Percentiles rank a stretch among this genome's conserved stretches.
Conservation (phyloP, 1,139 yeast species). For the Hansenula sp. region DNA sequence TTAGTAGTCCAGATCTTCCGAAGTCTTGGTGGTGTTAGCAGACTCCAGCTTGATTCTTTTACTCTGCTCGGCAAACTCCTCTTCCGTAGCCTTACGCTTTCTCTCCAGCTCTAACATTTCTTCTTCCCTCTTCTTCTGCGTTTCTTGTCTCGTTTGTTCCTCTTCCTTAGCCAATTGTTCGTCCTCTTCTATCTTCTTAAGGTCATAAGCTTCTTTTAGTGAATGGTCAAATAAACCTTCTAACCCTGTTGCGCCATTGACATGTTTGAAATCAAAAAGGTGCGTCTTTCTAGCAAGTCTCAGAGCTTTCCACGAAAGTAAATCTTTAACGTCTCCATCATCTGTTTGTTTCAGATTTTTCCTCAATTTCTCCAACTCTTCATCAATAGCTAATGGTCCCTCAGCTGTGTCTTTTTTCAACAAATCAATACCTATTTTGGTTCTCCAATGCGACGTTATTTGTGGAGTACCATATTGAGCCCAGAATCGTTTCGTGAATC, state of each 20-base stretch:
- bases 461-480: constrained; percentile 19
- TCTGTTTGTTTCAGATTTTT: neutral
- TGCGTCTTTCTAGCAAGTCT: constrained; percentile 14
- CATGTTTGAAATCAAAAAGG: constrained; percentile 17
- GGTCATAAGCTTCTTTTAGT: constrained; percentile 13
- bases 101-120: constrained; percentile 6
- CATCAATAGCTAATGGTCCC: neutral
- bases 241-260: constrained; percentile 17
- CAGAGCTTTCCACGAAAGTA: constrained; percentile 21
- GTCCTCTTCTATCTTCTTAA: constrained; percentile 1
- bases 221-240: constrained; percentile 18
- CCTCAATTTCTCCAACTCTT: constrained; percentile 5
- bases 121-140: constrained; percentile 4
- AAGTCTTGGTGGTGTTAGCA: constrained; percentile 1
- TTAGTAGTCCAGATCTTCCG: constrained; percentile 13
- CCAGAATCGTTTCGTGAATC: constrained; percentile 15
- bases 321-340: constrained; percentile 6
- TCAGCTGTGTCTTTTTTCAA: constrained; percentile 7
- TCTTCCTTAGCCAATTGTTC: constrained; percentile 1
- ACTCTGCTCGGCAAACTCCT: constrained; percentile 13
- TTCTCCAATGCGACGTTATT: constrained; percentile 20
- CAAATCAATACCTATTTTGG: constrained; percentile 13
- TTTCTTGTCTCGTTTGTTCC: constrained; percentile 3
- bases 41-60: constrained; percentile 14
- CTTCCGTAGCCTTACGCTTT: constrained; percentile 18